Percentiles rank a stretch among this genome's conserved stretches.
These are phyloP conservation scores for Scheffersomyces cryptocercus DNA, from an alignment of 1,139 yeast genomes.

Conservation along the genomic window DNA sequence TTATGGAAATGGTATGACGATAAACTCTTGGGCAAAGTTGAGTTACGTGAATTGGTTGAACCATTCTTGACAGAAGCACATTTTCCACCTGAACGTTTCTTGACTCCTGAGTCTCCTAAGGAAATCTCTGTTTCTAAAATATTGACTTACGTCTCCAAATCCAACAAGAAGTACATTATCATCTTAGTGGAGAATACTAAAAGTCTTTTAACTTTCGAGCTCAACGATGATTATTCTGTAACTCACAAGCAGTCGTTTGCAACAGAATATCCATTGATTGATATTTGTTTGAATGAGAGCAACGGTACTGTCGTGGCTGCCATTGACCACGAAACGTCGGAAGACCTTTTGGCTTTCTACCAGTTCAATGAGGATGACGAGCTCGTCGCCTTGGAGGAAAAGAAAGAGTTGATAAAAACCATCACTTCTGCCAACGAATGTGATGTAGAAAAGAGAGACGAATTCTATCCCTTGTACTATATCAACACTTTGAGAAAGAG, in stretches of 20 bases:
- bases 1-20: constrained; percentile 75
- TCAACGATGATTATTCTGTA: constrained; percentile 22
- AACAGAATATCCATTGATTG: constrained; percentile 26
- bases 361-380: constrained; percentile 15
- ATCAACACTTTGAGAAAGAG: constrained; percentile 73
- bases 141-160: constrained; percentile 21
- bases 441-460: constrained; percentile 39
- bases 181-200: constrained; percentile 60
- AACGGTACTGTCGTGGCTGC: constrained; percentile 42
- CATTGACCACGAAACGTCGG: constrained; percentile 42
- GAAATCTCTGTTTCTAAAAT: constrained; percentile 60
- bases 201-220: constrained; percentile 45
- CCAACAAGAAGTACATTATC: constrained; percentile 31
- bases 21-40: constrained; percentile 44
- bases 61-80: constrained; percentile 58
- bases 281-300: constrained; percentile 19
- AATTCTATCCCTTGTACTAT: constrained; percentile 65
- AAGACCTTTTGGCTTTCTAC: constrained; percentile 30
- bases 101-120: constrained; percentile 50
- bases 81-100: constrained; percentile 66
- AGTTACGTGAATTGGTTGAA: constrained; percentile 48
- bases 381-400: constrained; percentile 3
- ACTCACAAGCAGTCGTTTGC: constrained; percentile 28
- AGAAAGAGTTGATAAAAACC: constrained; percentile 3
- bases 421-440: constrained; percentile 28